Conservation (phyloP, 1,139 yeast genomes). For the Pichia sp. region DNA sequence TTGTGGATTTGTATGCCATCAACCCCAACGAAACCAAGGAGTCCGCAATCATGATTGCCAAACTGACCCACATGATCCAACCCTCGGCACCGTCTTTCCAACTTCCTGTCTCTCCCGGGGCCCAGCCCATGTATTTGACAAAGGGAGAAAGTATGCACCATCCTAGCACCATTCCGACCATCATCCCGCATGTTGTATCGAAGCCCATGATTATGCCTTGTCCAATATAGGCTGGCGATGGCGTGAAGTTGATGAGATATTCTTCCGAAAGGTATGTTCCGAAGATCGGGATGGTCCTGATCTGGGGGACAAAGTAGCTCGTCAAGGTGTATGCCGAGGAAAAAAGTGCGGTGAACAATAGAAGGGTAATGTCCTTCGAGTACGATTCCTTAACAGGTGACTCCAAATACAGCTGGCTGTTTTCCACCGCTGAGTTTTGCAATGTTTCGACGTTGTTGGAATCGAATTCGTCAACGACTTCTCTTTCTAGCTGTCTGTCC, state of each 20-base stretch:
- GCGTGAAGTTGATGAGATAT: slow-evolving; percentile 88
- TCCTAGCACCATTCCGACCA: slow-evolving; percentile 82
- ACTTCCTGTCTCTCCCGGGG: slow-evolving; percentile 82
- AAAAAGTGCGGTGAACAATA: slow-evolving; percentile 55
- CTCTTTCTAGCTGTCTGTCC: not conserved
- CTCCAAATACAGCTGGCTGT: not conserved
- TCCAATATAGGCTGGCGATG: slow-evolving; percentile 95
- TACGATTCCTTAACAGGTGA: slow-evolving; percentile 35
- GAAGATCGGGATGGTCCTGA: slow-evolving; percentile 69
- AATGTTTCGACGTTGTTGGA: slow-evolving; percentile 1
- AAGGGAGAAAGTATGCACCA: slow-evolving; percentile 89
- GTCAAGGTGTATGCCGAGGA: slow-evolving; percentile 70
- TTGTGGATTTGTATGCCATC: slow-evolving; percentile 46
- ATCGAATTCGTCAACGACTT: not conserved
- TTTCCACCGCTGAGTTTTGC: slow-evolving; percentile 1
- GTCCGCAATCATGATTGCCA: slow-evolving; percentile 92
- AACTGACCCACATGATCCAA: slow-evolving; percentile 93
- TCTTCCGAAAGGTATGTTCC: slow-evolving; percentile 58
- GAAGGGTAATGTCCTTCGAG: slow-evolving; percentile 51
- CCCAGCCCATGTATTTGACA: slow-evolving; percentile 71
- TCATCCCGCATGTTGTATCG: slow-evolving; percentile 86
- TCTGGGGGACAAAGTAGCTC: slow-evolving; percentile 68
- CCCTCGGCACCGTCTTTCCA: slow-evolving; percentile 96
- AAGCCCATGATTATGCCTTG: slow-evolving; percentile 98
- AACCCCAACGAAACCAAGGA: slow-evolving; percentile 77